phyloP scores from a whole-genome alignment of 768 basidiomycete species.

The Tricholoma bakamatsutake region DNA sequence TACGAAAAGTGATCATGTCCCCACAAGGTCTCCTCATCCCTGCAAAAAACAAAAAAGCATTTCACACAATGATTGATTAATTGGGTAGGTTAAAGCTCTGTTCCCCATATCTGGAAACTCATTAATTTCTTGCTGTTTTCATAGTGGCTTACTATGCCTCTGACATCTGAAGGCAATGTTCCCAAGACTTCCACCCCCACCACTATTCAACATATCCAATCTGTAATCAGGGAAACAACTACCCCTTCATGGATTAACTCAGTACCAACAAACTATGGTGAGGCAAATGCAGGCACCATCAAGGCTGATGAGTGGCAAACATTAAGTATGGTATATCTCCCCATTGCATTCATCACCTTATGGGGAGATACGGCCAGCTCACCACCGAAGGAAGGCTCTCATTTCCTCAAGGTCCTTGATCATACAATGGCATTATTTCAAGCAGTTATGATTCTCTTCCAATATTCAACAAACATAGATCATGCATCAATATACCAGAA shows the following conservation, averaged over 20 bases:
- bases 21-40: no score
- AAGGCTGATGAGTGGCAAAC: conserved; percentile 33
- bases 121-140: no score
- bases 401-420: conserved; percentile 13
- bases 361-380: conserved; percentile 18
- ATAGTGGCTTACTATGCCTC: no score
- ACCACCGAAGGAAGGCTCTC: background rate
- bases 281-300: conserved; percentile 22
- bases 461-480: conserved; percentile 5
- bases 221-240: no score
- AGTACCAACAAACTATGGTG: conserved; percentile 23
- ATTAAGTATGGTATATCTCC: conserved; percentile 24
- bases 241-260: conserved; percentile 22
- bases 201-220: conserved; percentile 10
- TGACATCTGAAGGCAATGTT: no score
- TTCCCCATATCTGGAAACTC: no score
- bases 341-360: conserved; percentile 25
- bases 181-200: conserved; percentile 11
- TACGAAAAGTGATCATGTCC: no score
- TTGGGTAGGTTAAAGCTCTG: no score
- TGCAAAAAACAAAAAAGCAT: no score
- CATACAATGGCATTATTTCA: conserved; percentile 23
- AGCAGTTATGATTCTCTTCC: conserved; percentile 18
- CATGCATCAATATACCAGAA: conserved; percentile 6
- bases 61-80: no score